phyloP scores from a whole-genome alignment of 106 monocot genomes.

The Apostasia shenzhenica region DNA sequence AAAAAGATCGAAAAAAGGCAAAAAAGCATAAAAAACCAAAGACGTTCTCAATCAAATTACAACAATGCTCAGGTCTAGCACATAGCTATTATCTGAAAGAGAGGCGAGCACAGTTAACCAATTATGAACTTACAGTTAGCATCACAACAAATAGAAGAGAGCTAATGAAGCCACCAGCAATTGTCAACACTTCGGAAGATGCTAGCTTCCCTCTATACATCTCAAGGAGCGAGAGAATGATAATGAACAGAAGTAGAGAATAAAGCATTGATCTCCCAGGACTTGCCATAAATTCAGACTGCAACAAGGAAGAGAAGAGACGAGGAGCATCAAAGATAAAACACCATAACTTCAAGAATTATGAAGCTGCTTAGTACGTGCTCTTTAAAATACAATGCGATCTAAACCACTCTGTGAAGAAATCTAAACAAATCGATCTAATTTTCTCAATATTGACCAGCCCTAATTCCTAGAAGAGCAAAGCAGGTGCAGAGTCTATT shows the following conservation, averaged over 20 bases:
- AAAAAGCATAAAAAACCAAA: too few species aligned
- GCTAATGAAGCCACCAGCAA: slow-evolving; percentile 77
- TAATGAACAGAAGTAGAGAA: slow-evolving; percentile 63
- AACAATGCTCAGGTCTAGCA: not conserved
- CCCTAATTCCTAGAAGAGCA: too few species aligned
- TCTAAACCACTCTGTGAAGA: too few species aligned
- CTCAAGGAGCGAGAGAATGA: slow-evolving; percentile 76
- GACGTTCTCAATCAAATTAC: too few species aligned
- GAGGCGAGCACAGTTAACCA: not conserved
- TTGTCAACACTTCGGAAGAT: slow-evolving; percentile 84
- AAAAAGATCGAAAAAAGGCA: too few species aligned
- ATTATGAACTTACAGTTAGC: slow-evolving; percentile 52
- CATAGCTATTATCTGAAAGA: not conserved
- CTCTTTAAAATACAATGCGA: too few species aligned
- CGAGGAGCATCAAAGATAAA: not conserved
- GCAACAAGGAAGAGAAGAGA: not conserved
- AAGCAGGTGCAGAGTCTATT: too few species aligned
- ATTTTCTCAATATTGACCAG: too few species aligned
- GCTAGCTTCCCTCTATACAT: slow-evolving; percentile 78
- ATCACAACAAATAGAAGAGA: slow-evolving; percentile 71
- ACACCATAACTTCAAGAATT: too few species aligned
- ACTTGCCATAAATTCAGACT: slow-evolving; percentile 36
- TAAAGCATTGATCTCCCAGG: slow-evolving; percentile 82
- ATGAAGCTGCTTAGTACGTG: too few species aligned
- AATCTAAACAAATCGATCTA: too few species aligned